phyloP scores from a whole-genome alignment of 345 rosid species.

The Moricandia arvensis region DNA sequence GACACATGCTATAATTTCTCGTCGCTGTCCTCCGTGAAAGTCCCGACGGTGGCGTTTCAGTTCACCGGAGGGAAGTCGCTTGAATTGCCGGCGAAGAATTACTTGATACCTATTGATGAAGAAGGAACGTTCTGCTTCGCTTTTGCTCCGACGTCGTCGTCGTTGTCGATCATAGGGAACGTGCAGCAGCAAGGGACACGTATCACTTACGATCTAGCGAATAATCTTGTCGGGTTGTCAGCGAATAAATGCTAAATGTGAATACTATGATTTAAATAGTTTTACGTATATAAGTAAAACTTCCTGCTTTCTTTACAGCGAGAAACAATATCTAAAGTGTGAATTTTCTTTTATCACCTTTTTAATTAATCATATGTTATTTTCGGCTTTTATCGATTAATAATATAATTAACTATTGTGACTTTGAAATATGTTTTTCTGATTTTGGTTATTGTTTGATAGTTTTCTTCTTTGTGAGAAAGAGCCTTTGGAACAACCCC shows the following conservation, averaged over 20 bases:
- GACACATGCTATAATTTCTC: constrained; percentile 93
- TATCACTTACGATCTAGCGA: constrained; percentile 71
- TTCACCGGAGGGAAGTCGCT: constrained; percentile 57
- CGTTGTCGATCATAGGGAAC: constrained; percentile 84
- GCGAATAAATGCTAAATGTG: constrained; percentile 54
- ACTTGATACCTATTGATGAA: constrained; percentile 67
- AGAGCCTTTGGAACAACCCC: too few species aligned
- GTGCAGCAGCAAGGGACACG: constrained; percentile 97
- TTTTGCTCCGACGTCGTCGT: constrained; percentile 82
- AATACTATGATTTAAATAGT: background rate
- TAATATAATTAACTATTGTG: background rate
- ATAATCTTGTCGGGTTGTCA: constrained; percentile 62
- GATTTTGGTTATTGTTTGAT: background rate
- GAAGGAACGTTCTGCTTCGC: constrained; percentile 86
- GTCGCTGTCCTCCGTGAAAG: constrained; percentile 52
- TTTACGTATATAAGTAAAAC: constrained; percentile 32
- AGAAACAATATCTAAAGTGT: background rate
- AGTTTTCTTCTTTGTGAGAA: background rate
- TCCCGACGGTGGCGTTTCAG: constrained; percentile 75
- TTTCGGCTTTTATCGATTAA: constrained; percentile 3
- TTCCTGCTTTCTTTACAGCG: constrained; percentile 7
- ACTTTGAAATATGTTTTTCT: background rate
- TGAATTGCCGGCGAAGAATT: constrained; percentile 72
- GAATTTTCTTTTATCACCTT: constrained; percentile 8
- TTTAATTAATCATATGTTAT: constrained; percentile 17